Conservation (phyloP, 345 rosid genomes). For the Gossypium anomalum region DNA sequence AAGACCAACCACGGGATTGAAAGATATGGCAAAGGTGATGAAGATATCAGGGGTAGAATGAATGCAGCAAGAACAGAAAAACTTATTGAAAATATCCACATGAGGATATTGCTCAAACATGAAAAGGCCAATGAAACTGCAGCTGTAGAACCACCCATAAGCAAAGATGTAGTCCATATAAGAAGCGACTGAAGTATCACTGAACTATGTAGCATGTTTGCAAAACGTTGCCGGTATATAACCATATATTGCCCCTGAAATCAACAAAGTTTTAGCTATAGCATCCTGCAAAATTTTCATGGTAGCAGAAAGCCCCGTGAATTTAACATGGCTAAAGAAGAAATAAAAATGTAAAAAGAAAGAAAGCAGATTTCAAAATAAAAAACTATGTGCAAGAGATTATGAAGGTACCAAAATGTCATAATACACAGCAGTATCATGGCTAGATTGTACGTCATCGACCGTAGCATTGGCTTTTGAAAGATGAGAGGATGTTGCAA, state of each 20-base stretch:
- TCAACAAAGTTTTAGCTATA: slow-evolving; percentile 20
- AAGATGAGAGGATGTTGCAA: slow-evolving; percentile 57
- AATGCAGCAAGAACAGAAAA: slow-evolving; percentile 69
- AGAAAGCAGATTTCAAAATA: not conserved
- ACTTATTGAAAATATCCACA: slow-evolving; percentile 67
- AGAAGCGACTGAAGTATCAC: slow-evolving; percentile 79
- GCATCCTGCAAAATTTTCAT: slow-evolving; percentile 8
- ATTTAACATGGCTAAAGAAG: slow-evolving; percentile 3
- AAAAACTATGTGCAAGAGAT: slow-evolving; percentile 19
- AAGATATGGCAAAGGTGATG: slow-evolving; percentile 78
- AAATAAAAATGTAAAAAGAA: slow-evolving; percentile 5
- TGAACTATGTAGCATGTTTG: slow-evolving; percentile 67
- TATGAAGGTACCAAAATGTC: slow-evolving; percentile 69
- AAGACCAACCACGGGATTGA: slow-evolving; percentile 72
- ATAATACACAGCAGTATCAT: slow-evolving; percentile 54
- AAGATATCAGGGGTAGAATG: slow-evolving; percentile 59
- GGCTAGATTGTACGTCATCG: slow-evolving; percentile 34
- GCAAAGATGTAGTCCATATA: slow-evolving; percentile 71
- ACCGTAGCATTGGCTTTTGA: slow-evolving; percentile 32
- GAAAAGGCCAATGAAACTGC: slow-evolving; percentile 57
- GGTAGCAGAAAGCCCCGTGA: slow-evolving; percentile 1
- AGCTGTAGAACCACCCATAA: slow-evolving; percentile 90
- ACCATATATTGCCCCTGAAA: slow-evolving; percentile 84
- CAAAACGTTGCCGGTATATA: slow-evolving; percentile 58
- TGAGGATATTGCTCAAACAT: slow-evolving; percentile 56